phyloP scores from a whole-genome alignment of 1,284 basidiomycete genomes.

The Wallemia hederae region DNA sequence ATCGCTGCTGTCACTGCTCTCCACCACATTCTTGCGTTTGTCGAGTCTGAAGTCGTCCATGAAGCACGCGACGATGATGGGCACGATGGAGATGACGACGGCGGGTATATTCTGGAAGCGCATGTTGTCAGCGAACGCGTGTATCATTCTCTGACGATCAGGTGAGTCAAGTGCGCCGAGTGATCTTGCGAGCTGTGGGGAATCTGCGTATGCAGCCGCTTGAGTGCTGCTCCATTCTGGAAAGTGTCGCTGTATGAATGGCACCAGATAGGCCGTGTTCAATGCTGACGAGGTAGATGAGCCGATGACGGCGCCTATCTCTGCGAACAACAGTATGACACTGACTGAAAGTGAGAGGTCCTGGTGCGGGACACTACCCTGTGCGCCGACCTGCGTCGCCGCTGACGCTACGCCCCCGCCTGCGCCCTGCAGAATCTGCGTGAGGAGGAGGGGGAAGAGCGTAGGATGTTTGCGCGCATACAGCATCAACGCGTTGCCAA shows the following conservation, averaged over 20 bases:
- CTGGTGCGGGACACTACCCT: slow-evolving; percentile 38
- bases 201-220: not conserved
- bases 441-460: slow-evolving; percentile 13
- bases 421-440: slow-evolving; percentile 38
- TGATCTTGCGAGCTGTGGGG: not conserved
- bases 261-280: not conserved
- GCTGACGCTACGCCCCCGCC: slow-evolving; percentile 49
- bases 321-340: slow-evolving; percentile 43
- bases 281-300: slow-evolving; percentile 17
- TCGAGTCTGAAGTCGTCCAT: not conserved
- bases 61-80: not conserved
- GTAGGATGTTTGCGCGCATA: not conserved
- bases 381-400: slow-evolving; percentile 39
- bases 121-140: not conserved
- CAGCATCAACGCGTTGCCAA: not conserved
- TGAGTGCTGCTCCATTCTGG: not conserved
- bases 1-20: not conserved
- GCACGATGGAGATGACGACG: not conserved
- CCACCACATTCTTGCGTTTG: not conserved
- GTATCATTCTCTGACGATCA: not conserved
- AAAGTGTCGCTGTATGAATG: not conserved
- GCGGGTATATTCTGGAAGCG: not conserved
- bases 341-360: slow-evolving; percentile 54
- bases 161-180: not conserved
- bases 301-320: slow-evolving; percentile 46